A percentile compares a stretch with the other conserved stretches of the same genome.
Conservation (phyloP, 345 rosid species). For the Angophora floribunda region DNA sequence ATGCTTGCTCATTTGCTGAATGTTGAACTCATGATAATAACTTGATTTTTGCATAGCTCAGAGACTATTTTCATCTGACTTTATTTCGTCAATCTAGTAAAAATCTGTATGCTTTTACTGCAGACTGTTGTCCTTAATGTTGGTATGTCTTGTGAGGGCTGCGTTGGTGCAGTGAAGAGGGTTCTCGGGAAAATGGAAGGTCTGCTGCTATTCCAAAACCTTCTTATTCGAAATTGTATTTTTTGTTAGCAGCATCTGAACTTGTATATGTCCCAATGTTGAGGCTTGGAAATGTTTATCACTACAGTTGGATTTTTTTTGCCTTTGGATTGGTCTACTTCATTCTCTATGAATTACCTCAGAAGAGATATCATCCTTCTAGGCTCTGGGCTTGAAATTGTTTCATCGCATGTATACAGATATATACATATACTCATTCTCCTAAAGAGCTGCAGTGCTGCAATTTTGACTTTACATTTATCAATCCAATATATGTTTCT, state of each 20-base stretch:
- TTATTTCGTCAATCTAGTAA: not conserved
- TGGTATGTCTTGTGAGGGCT: constrained; percentile 79
- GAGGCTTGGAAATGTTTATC: not conserved
- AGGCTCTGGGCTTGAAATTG: not conserved
- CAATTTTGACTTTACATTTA: not conserved
- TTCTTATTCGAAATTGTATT: not conserved
- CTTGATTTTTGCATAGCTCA: not conserved
- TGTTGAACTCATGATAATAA: not conserved
- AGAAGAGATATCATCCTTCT: not conserved
- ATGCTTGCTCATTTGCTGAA: not conserved
- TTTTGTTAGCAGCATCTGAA: not conserved
- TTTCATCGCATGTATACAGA: not conserved
- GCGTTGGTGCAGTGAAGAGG: constrained; percentile 79
- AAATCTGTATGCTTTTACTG: constrained; percentile 3
- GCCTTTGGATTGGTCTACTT: not conserved
- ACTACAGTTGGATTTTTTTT: not conserved
- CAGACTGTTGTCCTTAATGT: constrained; percentile 84
- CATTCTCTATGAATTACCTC: not conserved
- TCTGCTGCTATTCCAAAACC: not conserved
- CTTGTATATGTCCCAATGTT: not conserved
- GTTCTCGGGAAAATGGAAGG: constrained; percentile 89
- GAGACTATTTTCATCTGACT: not conserved
- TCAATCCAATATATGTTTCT: not conserved
- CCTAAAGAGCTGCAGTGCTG: not conserved
- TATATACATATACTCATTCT: not conserved